Conservation (phyloP, 345 rosid genomes). For the Excoecaria agallocha region DNA sequence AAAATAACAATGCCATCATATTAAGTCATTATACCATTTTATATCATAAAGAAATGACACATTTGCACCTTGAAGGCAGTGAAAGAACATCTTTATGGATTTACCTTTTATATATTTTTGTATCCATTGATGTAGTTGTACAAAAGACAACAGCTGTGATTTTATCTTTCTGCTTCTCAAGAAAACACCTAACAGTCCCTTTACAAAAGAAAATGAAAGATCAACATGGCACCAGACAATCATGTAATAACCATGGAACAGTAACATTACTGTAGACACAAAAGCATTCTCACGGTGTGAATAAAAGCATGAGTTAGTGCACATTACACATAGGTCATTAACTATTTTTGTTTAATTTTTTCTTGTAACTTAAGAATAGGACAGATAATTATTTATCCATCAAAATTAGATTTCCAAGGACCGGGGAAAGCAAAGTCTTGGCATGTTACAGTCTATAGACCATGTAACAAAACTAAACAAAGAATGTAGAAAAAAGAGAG, state of each 20-base stretch:
- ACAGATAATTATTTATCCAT: not conserved
- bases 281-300: not conserved
- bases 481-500: not conserved
- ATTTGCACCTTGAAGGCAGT: constrained; percentile 7
- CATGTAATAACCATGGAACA: not conserved
- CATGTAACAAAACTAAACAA: not conserved
- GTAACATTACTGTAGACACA: not conserved
- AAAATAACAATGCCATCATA: not conserved
- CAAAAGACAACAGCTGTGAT: constrained; percentile 89
- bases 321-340: not conserved
- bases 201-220: constrained; percentile 30
- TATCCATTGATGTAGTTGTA: constrained; percentile 73
- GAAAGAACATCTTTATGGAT: constrained; percentile 4
- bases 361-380: not conserved
- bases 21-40: constrained; percentile 3
- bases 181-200: constrained; percentile 94
- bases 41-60: constrained; percentile 13
- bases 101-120: constrained; percentile 94
- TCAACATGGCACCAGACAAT: not conserved
- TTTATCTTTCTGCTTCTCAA: constrained; percentile 88
- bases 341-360: not conserved
- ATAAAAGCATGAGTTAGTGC: not conserved
- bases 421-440: not conserved
- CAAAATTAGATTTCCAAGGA: not conserved
- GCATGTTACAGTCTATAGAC: not conserved